Conservation (phyloP, 208 protist species). For the Leishmania guyanensis region DNA sequence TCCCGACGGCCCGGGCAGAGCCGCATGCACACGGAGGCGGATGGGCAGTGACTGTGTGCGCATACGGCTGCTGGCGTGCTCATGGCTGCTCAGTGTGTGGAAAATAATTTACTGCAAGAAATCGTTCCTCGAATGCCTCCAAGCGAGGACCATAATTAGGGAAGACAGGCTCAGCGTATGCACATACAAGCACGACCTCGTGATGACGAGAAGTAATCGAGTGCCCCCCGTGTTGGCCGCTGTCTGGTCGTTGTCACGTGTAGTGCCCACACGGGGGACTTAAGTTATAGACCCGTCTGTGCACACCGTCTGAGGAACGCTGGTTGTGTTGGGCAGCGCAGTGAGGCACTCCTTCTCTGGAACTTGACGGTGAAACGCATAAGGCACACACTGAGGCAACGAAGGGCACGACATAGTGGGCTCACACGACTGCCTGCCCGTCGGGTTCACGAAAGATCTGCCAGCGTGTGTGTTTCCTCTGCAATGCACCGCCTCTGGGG, state of each 20-base stretch:
- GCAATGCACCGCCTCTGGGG: neutral
- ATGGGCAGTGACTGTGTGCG: neutral
- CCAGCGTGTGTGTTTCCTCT: neutral
- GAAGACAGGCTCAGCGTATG: too few relatives aligned
- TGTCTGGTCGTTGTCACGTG: neutral
- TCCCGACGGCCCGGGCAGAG: too few relatives aligned
- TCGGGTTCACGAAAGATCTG: neutral
- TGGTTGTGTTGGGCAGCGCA: neutral
- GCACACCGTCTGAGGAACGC: neutral
- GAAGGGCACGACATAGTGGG: neutral
- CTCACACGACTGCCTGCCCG: neutral
- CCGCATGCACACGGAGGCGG: neutral
- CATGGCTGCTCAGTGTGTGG: too few relatives aligned
- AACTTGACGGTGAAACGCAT: neutral
- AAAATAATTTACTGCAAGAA: too few relatives aligned
- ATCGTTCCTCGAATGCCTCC: too few relatives aligned
- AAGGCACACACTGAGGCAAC: neutral
- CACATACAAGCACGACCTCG: too few relatives aligned
- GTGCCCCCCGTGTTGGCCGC: too few relatives aligned
- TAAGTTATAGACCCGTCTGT: neutral
- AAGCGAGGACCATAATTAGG: neutral
- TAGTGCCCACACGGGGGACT: neutral
- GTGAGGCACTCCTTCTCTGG: neutral
- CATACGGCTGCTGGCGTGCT: neutral
- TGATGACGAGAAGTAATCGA: too few relatives aligned